Percentiles rank a stretch among this genome's conserved stretches.
phyloP scores from a whole-genome alignment of 1,284 basidiomycete species.

The Rhodotorula glutinis region DNA sequence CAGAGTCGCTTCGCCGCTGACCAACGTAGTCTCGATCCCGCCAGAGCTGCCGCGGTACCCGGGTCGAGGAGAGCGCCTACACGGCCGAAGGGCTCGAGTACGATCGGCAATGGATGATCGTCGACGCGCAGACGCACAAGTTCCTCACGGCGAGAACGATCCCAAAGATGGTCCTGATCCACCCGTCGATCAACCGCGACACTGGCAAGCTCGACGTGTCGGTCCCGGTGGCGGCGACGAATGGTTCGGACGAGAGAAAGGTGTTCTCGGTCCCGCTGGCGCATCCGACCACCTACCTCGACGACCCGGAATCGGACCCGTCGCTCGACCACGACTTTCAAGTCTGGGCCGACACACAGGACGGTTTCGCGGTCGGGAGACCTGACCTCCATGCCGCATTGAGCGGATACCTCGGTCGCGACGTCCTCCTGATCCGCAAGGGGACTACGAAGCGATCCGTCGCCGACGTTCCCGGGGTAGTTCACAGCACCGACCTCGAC shows the following conservation, averaged over 20 bases:
- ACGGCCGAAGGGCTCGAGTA: conserved; percentile 25
- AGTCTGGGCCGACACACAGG: conserved; percentile 24
- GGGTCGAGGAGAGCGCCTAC: conserved; percentile 8
- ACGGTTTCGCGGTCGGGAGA: conserved; percentile 21
- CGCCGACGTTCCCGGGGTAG: conserved; percentile 22
- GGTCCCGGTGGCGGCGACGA: conserved; percentile 7
- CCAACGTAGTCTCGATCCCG: background rate
- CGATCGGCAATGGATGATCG: conserved; percentile 37
- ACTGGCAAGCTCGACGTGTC: conserved; percentile 20
- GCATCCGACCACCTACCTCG: conserved; percentile 20
- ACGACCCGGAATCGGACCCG: conserved; percentile 8
- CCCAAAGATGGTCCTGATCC: conserved; percentile 32
- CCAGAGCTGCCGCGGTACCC: conserved; percentile 23
- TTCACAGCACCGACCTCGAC: conserved; percentile 16
- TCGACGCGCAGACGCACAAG: conserved; percentile 25
- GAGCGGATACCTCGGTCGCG: conserved; percentile 21
- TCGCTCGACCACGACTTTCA: conserved; percentile 22
- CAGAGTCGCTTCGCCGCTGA: background rate
- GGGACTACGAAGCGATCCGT: conserved; percentile 17
- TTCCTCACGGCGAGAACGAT: conserved; percentile 33
- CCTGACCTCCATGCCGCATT: conserved; percentile 17
- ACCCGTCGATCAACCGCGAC: conserved; percentile 14
- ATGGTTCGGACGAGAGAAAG: background rate
- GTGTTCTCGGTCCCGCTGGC: conserved; percentile 26
- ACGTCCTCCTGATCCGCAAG: conserved; percentile 27